A percentile compares a stretch with the other conserved stretches of the same genome.
phyloP scores from a whole-genome alignment of 2,329 filamentous ascomycete species.

The Aaosphaeria arxii region DNA sequence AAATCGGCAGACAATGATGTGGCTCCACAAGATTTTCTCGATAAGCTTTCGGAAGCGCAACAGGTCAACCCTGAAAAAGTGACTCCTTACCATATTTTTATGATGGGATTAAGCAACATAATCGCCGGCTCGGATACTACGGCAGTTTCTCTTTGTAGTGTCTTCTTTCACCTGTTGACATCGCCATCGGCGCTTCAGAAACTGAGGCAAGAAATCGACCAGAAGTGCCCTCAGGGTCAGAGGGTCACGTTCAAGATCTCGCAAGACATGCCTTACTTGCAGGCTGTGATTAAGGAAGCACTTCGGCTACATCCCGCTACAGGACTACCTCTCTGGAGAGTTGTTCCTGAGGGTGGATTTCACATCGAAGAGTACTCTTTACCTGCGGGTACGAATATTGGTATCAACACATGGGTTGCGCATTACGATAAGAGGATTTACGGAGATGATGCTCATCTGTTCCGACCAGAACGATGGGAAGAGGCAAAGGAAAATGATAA shows the following conservation, averaged over 20 bases:
- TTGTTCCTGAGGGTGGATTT: conserved; percentile 15
- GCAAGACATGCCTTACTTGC: conserved; percentile 27
- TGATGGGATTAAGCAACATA: conserved; percentile 31
- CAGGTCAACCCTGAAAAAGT: conserved; percentile 2
- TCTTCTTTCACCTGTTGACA: conserved; percentile 14
- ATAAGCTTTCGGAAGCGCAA: conserved; percentile 16
- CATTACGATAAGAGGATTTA: conserved; percentile 13
- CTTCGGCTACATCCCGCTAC: conserved; percentile 21
- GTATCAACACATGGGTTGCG: conserved; percentile 18
- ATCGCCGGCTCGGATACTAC: conserved; percentile 44
- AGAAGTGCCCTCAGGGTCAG: not conserved
- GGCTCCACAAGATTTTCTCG: conserved; percentile 13
- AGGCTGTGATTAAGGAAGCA: conserved; percentile 26
- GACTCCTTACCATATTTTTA: conserved; percentile 7
- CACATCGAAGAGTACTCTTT: conserved; percentile 11
- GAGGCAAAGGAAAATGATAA: conserved; percentile 6
- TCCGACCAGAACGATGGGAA: conserved; percentile 19
- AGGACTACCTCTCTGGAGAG: conserved; percentile 18
- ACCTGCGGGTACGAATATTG: conserved; percentile 19
- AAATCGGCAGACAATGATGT: conserved; percentile 6
- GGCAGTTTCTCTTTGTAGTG: conserved; percentile 27
- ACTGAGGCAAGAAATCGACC: conserved; percentile 14
- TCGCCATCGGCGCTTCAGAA: conserved; percentile 9
- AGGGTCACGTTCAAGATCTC: conserved; percentile 15
- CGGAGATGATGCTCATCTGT: conserved; percentile 13